Conservation (phyloP, 1,284 basidiomycete genomes). For the Moniliella sp. region DNA sequence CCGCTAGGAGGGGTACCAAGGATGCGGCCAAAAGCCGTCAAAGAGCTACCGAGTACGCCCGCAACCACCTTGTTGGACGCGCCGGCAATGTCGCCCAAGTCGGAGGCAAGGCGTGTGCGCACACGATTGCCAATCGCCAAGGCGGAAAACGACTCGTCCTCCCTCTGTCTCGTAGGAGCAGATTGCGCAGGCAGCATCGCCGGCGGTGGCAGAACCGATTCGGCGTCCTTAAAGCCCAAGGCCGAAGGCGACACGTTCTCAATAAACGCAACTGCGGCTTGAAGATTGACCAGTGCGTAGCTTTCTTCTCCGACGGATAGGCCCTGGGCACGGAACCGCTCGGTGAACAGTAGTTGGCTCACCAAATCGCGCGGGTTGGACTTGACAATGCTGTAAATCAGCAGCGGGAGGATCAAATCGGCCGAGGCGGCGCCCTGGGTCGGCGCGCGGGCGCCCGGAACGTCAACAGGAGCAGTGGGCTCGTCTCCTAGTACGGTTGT, state of each 20-base stretch:
- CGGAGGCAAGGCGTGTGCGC: conserved; percentile 34
- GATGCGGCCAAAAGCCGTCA: conserved; percentile 32
- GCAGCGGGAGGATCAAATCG: conserved; percentile 61
- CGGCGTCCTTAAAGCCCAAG: conserved; percentile 46
- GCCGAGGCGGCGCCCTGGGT: conserved; percentile 18
- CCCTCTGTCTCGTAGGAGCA: too few relatives aligned
- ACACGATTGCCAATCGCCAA: conserved; percentile 30
- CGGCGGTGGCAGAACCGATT: too few relatives aligned
- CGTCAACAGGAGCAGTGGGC: too few relatives aligned
- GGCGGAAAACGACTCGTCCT: too few relatives aligned
- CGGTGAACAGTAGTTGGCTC: conserved; percentile 55
- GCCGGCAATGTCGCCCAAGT: conserved; percentile 54
- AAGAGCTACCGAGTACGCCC: conserved; percentile 61
- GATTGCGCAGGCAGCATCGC: conserved; percentile 1
- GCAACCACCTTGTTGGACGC: conserved; percentile 53
- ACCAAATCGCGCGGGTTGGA: conserved; percentile 66
- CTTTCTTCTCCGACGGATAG: conserved; percentile 59
- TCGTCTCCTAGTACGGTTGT: too few relatives aligned
- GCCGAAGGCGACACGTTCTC: conserved; percentile 69
- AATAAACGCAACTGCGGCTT: conserved; percentile 78
- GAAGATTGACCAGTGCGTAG: conserved; percentile 75
- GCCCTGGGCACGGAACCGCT: conserved; percentile 54
- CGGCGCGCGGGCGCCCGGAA: too few relatives aligned
- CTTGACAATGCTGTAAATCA: conserved; percentile 75
- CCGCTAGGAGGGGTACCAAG: conserved; percentile 4